Evolutionary conservation across 768 basidiomycete genomes (phyloP).

Genomic region (Macrolepiota dolichaula): DNA sequence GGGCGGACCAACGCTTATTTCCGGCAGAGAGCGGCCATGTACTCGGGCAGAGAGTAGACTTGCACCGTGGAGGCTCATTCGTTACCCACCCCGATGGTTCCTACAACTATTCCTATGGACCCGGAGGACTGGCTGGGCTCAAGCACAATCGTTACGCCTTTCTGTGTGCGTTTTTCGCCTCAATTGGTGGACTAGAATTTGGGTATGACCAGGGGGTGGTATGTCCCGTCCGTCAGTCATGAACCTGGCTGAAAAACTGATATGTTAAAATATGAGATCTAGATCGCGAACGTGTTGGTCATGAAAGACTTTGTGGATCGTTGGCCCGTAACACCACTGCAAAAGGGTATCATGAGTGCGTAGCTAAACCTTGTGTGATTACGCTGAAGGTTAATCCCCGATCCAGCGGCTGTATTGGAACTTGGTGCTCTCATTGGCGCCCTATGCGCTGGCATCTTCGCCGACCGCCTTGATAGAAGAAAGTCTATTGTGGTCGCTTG

Average conservation of each 20-base stretch:
- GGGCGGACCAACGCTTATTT: neutral
- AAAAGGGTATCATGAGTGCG: conserved; percentile 78
- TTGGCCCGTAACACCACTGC: conserved; percentile 70
- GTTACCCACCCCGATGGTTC: conserved; percentile 31
- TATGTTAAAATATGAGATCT: neutral
- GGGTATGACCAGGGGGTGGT: conserved; percentile 83
- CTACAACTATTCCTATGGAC: conserved; percentile 74
- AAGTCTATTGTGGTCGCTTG: conserved; percentile 67
- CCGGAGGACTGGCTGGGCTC: conserved; percentile 62
- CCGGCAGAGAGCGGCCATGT: neutral
- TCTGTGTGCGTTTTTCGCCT: conserved; percentile 70
- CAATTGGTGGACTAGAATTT: conserved; percentile 74
- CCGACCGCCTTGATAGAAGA: conserved; percentile 66
- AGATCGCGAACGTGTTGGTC: conserved; percentile 82
- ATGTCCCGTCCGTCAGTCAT: conserved; percentile 11
- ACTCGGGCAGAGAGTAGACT: neutral
- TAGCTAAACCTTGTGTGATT: conserved; percentile 7
- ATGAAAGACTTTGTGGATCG: conserved; percentile 70
- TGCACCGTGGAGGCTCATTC: conserved; percentile 25
- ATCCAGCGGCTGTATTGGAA: conserved; percentile 70
- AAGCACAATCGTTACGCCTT: conserved; percentile 62
- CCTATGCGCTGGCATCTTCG: conserved; percentile 59
- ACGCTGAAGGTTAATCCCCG: neutral
- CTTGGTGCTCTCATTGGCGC: conserved; percentile 80
- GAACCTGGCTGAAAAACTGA: neutral